A percentile compares a stretch with the other conserved stretches of the same genome.
Evolutionary conservation across 1,284 basidiomycete species (phyloP).

Genomic region (Heterobasidion occidentale): DNA sequence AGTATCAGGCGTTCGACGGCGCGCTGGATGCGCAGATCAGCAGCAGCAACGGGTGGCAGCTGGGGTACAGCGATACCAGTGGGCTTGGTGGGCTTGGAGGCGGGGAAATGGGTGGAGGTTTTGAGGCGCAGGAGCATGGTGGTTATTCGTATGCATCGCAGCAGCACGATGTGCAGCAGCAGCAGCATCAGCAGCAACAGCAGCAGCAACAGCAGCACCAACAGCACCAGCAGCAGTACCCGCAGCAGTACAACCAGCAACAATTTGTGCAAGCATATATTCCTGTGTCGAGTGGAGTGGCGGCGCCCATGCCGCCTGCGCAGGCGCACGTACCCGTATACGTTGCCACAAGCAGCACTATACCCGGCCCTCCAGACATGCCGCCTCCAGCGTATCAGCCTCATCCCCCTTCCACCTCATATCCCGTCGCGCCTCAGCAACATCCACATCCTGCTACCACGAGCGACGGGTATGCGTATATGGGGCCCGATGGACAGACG

Average conservation of each 20-base stretch:
- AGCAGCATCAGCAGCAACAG: not conserved
- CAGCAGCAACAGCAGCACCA: not conserved
- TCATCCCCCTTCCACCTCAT: too few species aligned
- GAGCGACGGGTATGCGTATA: not conserved
- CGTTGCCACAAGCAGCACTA: too few species aligned
- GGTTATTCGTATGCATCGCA: not conserved
- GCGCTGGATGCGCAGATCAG: conserved; percentile 45
- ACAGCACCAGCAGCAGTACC: not conserved
- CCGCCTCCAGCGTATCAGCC: not conserved
- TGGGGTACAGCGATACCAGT: conserved; percentile 3
- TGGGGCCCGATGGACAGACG: not conserved
- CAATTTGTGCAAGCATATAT: not conserved
- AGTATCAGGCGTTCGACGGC: conserved; percentile 51
- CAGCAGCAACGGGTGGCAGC: conserved; percentile 1
- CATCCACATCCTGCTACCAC: not conserved
- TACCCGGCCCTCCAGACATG: too few species aligned
- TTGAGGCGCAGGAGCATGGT: not conserved
- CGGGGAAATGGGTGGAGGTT: not conserved
- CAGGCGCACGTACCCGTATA: not conserved
- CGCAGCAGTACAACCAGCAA: not conserved
- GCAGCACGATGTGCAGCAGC: not conserved
- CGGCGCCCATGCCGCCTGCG: not conserved
- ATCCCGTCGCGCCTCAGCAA: not conserved
- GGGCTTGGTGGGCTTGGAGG: not conserved
- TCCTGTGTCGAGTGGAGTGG: not conserved